These are phyloP conservation scores for Crinitomyces ghanaensis DNA, from an alignment of 805 yeast species.

Conservation along the genomic window DNA sequence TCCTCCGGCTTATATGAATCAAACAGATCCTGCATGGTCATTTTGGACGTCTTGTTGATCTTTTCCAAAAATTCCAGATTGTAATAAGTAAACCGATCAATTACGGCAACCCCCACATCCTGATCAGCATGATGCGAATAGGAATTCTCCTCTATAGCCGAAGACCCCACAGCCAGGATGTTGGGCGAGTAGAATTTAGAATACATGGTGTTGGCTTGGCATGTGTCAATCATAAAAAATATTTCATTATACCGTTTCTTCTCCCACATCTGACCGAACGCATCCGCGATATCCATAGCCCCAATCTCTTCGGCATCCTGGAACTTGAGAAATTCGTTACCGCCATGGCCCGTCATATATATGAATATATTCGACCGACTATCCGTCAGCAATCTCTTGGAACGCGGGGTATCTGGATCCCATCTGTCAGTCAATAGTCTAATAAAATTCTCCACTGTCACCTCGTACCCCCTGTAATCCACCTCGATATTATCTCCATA, in stretches of 20 bases:
- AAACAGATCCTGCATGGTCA: constrained; percentile 73
- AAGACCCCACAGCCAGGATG: constrained; percentile 84
- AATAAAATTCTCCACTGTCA: constrained; percentile 94
- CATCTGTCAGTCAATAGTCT: constrained; percentile 88
- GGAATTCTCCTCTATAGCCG: constrained; percentile 76
- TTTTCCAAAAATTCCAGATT: constrained; percentile 80
- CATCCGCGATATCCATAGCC: constrained; percentile 91
- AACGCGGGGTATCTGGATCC: constrained; percentile 88
- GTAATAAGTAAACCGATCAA: constrained; percentile 90
- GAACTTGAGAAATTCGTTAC: constrained; percentile 91
- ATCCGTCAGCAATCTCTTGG: constrained; percentile 82
- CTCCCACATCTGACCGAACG: constrained; percentile 93
- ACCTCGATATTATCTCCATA: constrained; percentile 94
- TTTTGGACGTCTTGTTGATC: constrained; percentile 61
- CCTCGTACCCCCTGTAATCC: constrained; percentile 95
- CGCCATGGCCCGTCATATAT: constrained; percentile 98
- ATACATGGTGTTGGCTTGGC: constrained; percentile 98
- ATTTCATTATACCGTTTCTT: constrained; percentile 92
- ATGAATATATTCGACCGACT: constrained; percentile 89
- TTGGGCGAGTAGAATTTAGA: constrained; percentile 87
- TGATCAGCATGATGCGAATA: constrained; percentile 93
- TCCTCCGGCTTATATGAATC: constrained; percentile 74
- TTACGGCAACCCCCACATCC: constrained; percentile 95
- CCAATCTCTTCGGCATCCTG: constrained; percentile 98
- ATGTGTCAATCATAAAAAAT: constrained; percentile 95